A percentile compares a stretch with the other conserved stretches of the same genome.
Evolutionary conservation across 306 rosid species (phyloP).

Genomic region (Betula pendula): DNA sequence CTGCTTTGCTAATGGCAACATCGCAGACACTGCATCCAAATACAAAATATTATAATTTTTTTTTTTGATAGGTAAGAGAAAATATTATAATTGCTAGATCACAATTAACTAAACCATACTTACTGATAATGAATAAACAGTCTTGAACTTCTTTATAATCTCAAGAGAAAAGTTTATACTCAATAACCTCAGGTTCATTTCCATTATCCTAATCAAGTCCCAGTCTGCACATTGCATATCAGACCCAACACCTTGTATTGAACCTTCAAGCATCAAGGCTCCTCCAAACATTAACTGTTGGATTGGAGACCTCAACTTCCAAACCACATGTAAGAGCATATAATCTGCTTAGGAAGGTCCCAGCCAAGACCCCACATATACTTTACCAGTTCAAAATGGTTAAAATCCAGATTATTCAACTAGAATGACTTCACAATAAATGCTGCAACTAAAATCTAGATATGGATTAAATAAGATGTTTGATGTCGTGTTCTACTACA

Average conservation of each 20-base stretch:
- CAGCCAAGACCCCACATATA: not conserved
- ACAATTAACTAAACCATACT: not conserved
- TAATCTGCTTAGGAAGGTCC: not conserved
- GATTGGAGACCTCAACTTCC: not conserved
- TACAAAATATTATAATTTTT: not conserved
- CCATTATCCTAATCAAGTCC: not conserved
- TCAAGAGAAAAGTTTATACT: not conserved
- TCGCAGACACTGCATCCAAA: constrained; percentile 85
- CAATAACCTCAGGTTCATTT: not conserved
- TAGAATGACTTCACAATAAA: not conserved
- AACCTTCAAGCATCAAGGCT: not conserved
- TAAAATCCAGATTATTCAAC: not conserved
- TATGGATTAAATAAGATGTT: not conserved
- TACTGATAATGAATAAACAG: not conserved
- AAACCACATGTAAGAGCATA: not conserved
- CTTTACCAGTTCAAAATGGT: not conserved
- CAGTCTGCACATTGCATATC: not conserved
- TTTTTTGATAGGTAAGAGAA: too few species aligned
- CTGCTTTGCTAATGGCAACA: constrained; percentile 93
- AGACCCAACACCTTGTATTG: not conserved
- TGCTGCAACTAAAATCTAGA: not conserved
- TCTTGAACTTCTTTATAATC: not conserved
- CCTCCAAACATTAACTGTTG: not conserved
- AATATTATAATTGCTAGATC: constrained; percentile 7
- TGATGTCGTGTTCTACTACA: not conserved